phyloP scores from a whole-genome alignment of 345 rosid species.

The Salix caprea region DNA sequence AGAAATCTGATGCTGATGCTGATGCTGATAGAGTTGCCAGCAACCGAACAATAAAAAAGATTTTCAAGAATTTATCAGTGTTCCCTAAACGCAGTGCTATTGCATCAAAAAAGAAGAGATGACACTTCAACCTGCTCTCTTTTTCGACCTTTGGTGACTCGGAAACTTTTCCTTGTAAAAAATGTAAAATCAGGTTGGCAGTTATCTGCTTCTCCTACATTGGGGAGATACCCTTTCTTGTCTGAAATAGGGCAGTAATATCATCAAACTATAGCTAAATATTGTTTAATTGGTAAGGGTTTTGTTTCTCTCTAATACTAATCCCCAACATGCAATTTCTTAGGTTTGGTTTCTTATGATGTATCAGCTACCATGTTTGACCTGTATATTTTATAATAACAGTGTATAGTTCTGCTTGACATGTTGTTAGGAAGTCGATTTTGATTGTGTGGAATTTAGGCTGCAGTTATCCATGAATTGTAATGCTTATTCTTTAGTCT shows the following conservation, averaged over 20 bases:
- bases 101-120: slow-evolving; percentile 38
- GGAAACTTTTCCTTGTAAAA: neutral
- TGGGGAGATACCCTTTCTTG: neutral
- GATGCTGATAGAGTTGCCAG: no score
- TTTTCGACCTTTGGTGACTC: slow-evolving; percentile 2
- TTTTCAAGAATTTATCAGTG: slow-evolving; percentile 17
- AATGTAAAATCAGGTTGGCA: slow-evolving; percentile 14
- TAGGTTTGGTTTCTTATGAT: slow-evolving; percentile 10
- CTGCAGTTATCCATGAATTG: neutral
- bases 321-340: neutral
- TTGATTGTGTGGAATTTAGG: neutral
- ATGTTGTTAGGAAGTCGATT: neutral
- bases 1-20: slow-evolving; percentile 10
- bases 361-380: slow-evolving; percentile 10
- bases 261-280: neutral
- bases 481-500: neutral
- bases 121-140: slow-evolving; percentile 9
- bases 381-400: slow-evolving; percentile 1
- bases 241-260: slow-evolving; percentile 4
- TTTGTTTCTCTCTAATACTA: neutral
- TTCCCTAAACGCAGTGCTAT: slow-evolving; percentile 22
- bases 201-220: slow-evolving; percentile 15
- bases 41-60: no score
- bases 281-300: slow-evolving; percentile 9
- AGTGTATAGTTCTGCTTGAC: slow-evolving; percentile 18